Base-by-base conservation (phyloP, 148 eudicot genomes). In the Chenopodium quinoa region DNA sequence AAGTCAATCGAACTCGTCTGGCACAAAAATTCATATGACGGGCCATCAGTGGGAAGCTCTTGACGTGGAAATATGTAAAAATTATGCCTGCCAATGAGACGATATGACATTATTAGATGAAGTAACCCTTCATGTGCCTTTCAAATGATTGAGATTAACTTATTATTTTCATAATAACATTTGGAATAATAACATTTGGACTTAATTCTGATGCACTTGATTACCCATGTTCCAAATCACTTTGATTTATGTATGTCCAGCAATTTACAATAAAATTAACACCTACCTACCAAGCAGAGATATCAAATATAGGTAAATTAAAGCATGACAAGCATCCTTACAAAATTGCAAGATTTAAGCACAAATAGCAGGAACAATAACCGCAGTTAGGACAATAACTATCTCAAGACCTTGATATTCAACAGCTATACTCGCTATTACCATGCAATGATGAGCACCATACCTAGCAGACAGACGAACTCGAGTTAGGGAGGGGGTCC, bases 21-120 rank as follows among this genome's bases (percentile, higher is more conserved):
- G 90, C 98, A 96, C 60, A 91, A 78, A 86, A 96, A 96, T 86
- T 96, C 99, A 80, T 77, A 82, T 7, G 93, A 86, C 11, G 84
- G 85, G 20, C 88, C 90, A 87, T 84, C 87, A 20, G 82, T 85
- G 34, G 90, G 82, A 84, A 92, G 85, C 87, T 92, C 98, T 84
- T 93, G 90, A 54, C 97, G 93, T 32, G 98, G 99, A 87, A 96
- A 96, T 54, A 93, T 84, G 82, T 89, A 96, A 75, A 92, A 96
- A 72, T 96, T 96, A 90, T 96, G 94, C 88, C 99, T 96, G 89
- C 31, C 23, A 86, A 63, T 75, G 25, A 72, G 62, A 44, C 25
- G 58, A 34, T 77, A 64, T 19, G 60, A 32, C 69, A 68, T 46
- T 66, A 60, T 65, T 40, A 73, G 58, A 71, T 8, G 37, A 63